Evolutionary conservation across 2,329 filamentous ascomycete species (phyloP).

Genomic region (Botrytis elliptica): DNA sequence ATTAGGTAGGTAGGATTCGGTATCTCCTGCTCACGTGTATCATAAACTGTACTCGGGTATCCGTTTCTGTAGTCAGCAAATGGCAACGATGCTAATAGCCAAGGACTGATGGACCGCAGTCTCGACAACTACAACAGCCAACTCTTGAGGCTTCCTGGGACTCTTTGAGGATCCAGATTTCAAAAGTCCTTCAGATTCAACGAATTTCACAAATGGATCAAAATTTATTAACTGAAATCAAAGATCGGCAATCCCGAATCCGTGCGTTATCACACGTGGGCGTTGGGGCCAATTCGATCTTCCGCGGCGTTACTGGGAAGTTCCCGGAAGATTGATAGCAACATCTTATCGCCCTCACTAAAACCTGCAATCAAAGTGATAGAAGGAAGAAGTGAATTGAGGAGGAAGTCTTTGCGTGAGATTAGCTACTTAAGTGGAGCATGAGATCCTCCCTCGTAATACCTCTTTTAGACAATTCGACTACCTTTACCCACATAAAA

Average conservation of each 20-base stretch:
- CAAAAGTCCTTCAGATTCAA: background rate
- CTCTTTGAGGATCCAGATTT: background rate
- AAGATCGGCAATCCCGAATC: background rate
- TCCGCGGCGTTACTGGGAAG: background rate
- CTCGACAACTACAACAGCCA: background rate
- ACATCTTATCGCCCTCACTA: background rate
- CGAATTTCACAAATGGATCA: background rate
- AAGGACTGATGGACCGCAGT: background rate
- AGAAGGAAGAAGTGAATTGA: background rate
- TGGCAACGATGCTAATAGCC: background rate
- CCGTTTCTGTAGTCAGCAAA: background rate
- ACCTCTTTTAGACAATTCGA: background rate
- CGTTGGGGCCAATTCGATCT: background rate
- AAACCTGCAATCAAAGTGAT: background rate
- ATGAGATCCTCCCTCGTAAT: background rate
- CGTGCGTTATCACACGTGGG: background rate
- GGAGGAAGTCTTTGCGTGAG: background rate
- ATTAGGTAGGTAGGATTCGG: background rate
- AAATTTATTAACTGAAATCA: background rate
- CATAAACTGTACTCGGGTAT: background rate
- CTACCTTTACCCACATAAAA: background rate
- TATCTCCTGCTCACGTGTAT: background rate
- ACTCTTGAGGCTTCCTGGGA: background rate
- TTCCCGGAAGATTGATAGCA: background rate
- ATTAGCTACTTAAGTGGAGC: background rate